phyloP scores from a whole-genome alignment of 2,329 filamentous ascomycete species.

The Stromatinia cepivora region DNA sequence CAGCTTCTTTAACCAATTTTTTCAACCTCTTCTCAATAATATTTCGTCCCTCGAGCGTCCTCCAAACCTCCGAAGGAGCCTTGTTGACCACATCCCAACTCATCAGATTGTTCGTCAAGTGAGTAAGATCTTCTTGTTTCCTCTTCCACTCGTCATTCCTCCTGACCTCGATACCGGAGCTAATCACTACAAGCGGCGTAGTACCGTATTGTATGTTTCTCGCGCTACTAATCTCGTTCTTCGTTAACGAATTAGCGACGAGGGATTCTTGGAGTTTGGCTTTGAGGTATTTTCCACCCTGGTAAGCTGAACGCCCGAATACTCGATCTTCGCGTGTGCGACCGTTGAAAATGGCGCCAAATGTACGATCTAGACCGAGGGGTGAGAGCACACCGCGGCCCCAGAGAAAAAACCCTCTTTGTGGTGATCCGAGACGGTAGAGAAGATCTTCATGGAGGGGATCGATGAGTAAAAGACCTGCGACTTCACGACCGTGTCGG shows the following conservation, averaged over 20 bases:
- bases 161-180: constrained; percentile 71
- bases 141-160: constrained; percentile 72
- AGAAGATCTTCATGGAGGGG: constrained; percentile 87
- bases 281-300: constrained; percentile 81
- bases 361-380: constrained; percentile 77
- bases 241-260: constrained; percentile 80
- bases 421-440: constrained; percentile 61
- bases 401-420: constrained; percentile 83
- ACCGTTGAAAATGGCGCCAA: constrained; percentile 78
- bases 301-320: constrained; percentile 76
- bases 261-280: constrained; percentile 90
- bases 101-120: constrained; percentile 74
- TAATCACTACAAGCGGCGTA: constrained; percentile 77
- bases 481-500: constrained; percentile 72
- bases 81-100: constrained; percentile 85
- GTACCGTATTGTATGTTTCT: constrained; percentile 75
- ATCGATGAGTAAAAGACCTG: constrained; percentile 82
- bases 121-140: constrained; percentile 82
- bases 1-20: constrained; percentile 56
- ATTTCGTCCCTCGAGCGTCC: constrained; percentile 67
- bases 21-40: constrained; percentile 77
- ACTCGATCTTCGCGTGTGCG: constrained; percentile 80
- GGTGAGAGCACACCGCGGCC: constrained; percentile 81
- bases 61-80: constrained; percentile 87
- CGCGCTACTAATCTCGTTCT: constrained; percentile 77